Percentiles rank a stretch among this genome's conserved stretches.
Conservation (phyloP, 73 alveolate species). For the Paramecium biaurelia region DNA sequence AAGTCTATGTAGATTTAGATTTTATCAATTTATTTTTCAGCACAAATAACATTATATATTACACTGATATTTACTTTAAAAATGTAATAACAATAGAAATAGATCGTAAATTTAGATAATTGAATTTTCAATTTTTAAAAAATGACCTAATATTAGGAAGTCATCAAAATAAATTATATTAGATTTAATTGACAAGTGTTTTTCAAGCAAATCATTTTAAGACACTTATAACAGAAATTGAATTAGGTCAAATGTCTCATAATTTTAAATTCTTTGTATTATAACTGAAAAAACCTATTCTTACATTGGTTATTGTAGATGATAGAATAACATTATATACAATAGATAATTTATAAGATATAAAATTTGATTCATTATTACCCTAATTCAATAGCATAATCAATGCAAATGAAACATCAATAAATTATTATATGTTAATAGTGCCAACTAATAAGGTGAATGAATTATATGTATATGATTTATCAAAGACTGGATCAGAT, state of each 20-base stretch:
- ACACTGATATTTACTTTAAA: background rate
- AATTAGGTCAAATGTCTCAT: background rate
- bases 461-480: background rate
- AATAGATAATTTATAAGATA: constrained; percentile 4
- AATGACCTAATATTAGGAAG: background rate
- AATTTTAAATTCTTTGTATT: background rate
- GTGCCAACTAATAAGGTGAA: background rate
- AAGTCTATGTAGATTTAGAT: constrained; percentile 11
- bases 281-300: background rate
- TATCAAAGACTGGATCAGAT: constrained; percentile 21
- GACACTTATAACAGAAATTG: background rate
- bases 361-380: background rate
- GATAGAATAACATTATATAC: background rate
- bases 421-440: background rate
- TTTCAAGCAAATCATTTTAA: background rate
- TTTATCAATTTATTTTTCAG: background rate
- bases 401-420: background rate
- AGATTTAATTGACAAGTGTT: background rate
- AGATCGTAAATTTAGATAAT: background rate
- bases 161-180: background rate
- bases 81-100: background rate
- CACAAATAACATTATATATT: background rate
- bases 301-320: background rate
- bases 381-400: background rate
- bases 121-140: constrained; percentile 23